Evolutionary conservation across 177 flowering plant species (phyloP), one percentile per base, ranked within the genome.

Genomic region (Tripterygium wilfordii): DNA sequence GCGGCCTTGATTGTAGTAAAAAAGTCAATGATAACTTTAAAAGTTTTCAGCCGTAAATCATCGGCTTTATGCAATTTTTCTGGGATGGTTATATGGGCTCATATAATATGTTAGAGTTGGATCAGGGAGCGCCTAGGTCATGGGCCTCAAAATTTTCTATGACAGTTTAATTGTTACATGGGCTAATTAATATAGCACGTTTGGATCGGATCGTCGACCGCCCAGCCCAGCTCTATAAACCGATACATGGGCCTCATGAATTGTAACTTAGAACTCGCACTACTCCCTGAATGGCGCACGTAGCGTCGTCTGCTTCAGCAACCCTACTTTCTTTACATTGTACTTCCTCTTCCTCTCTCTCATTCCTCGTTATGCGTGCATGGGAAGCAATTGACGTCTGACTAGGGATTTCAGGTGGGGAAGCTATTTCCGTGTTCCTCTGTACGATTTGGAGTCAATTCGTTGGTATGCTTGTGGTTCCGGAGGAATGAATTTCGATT

Each of bases 31-130:
- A 80, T 51, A 4, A 26, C 51, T 30, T 49, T 76, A 0, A 83
- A 69, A n/a, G 90, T 83, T 26, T 51, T 59, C 57, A 78, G 49
- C 62, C 90, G 51, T 19, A 83, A 63, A 36, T 74, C 71, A 53
- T 83, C 87, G 0, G 84, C 87, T 54, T 12, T 60, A 22, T 36
- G 51, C 51, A 78, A 3, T 0, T 74, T 19, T 28, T 51, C 62
- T 61, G n/a, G n/a, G n/a, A n/a, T n/a, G n/a, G n/a, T n/a, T n/a
- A n/a, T n/a, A n/a, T n/a, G n/a, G n/a, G n/a, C n/a, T n/a, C n/a
- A n/a, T n/a, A n/a, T n/a, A n/a, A n/a, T n/a, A n/a, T n/a, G n/a
- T n/a, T n/a, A n/a, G n/a, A n/a, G n/a, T n/a, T n/a, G n/a, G n/a
- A n/a, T n/a, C n/a, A n/a, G n/a, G n/a, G n/a, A n/a, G n/a, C n/a